Evolutionary conservation across 768 basidiomycete genomes (phyloP), one percentile per base, ranked within the genome.

Genomic region (Mycena floridula): DNA sequence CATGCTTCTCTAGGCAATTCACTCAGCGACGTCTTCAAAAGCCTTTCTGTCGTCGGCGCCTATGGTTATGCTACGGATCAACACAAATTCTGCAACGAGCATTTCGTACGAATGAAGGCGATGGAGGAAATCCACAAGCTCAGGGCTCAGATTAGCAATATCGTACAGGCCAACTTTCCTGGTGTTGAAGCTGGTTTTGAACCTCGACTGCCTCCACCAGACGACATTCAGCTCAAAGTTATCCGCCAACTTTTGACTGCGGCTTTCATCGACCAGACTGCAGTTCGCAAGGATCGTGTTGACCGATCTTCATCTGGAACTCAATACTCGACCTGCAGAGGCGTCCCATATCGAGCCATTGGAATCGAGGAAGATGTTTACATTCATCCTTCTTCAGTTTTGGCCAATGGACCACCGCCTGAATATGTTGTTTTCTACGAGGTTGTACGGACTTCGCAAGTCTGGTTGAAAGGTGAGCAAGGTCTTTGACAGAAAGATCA

Each of bases 51-150:
- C n/a, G 82, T 96, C 15, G 96, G 96, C 0, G 96, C 95, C 3
- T 98, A 92, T 60, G 94, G 96, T 59, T 95, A 86, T 60, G 86
- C 87, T 18, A 85, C 89, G 7, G 88, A 87, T 21, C 81, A 81
- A 2, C 74, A 77, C 45, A 61, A 73, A 18, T 99, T 98, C 62
- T 99, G 96, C 60, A 63, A 67, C 9, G 81, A 88, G 28, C 90
- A 98, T 61, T 99, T 96, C 54, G 85, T 98, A 18, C 72, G 92
- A 49, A 74, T 75, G 0, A 98, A 97, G 94, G 89, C 92, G 0
- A 98, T 99, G 94, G 89, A 96, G 64, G 96, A 99, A 67, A 95
- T 96, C 26, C 96, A 94, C 62, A 97, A 98, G 59, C 73, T 99
- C 4, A 80, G 93, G 26, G 74, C 81, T 0, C 96, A 99, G 56